Evolutionary conservation across 192 early-diverging fungal genomes (phyloP).

Genomic region (Coemansia sp.): DNA sequence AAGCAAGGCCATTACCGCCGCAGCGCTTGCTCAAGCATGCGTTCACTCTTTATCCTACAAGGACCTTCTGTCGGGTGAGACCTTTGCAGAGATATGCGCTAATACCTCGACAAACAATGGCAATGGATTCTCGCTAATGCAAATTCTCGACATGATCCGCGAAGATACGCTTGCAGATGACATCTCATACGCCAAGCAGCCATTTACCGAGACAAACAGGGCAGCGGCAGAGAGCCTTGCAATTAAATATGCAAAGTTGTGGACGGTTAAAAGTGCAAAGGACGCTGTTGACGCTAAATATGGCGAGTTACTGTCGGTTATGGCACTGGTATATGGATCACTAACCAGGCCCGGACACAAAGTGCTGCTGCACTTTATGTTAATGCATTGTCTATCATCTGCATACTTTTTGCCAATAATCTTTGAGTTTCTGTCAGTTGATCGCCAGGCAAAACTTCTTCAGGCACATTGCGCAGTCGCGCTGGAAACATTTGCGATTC

Average conservation of each 20-base stretch:
- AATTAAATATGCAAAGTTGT: slow-evolving; percentile 39
- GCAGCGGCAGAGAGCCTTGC: slow-evolving; percentile 14
- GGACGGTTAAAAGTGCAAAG: slow-evolving; percentile 37
- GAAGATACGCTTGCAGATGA: slow-evolving; percentile 28
- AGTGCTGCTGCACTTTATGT: slow-evolving; percentile 28
- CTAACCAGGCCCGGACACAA: slow-evolving; percentile 28
- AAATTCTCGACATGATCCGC: slow-evolving; percentile 35
- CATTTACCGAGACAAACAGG: slow-evolving; percentile 5
- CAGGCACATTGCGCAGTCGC: slow-evolving; percentile 32
- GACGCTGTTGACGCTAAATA: slow-evolving; percentile 40
- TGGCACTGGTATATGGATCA: slow-evolving; percentile 40
- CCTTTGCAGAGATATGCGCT: slow-evolving; percentile 19
- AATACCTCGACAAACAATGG: background rate
- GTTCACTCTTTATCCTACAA: slow-evolving; percentile 20
- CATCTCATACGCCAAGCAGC: slow-evolving; percentile 7
- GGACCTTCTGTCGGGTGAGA: slow-evolving; percentile 11
- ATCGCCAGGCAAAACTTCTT: slow-evolving; percentile 48
- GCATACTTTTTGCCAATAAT: slow-evolving; percentile 54
- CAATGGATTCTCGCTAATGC: slow-evolving; percentile 25
- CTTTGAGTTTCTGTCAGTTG: slow-evolving; percentile 32
- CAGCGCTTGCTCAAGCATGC: slow-evolving; percentile 56
- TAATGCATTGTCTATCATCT: slow-evolving; percentile 60
- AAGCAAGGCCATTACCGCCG: slow-evolving; percentile 54
- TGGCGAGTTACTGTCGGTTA: slow-evolving; percentile 42
- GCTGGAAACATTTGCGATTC: slow-evolving; percentile 41